Conservation (phyloP, 2,329 filamentous ascomycete species). For the Colletotrichum sansevieriae region DNA sequence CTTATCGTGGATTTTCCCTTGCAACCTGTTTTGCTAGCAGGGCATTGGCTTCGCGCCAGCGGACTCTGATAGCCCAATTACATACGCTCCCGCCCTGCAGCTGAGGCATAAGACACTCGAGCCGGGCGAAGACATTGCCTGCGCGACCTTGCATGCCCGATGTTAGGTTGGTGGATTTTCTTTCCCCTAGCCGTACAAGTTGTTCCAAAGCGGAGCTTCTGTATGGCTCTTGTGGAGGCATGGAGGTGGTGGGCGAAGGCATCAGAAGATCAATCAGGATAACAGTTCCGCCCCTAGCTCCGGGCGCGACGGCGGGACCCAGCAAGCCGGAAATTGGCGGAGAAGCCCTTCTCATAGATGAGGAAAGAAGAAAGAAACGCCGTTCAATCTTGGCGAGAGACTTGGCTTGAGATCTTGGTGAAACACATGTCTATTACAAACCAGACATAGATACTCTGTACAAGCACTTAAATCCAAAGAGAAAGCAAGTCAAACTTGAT, state of each 20-base stretch:
- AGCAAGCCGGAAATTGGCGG: constrained; percentile 14
- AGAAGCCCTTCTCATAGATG: background rate
- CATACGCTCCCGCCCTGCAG: constrained; percentile 9
- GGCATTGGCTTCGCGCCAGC: background rate
- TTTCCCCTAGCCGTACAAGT: too few species aligned
- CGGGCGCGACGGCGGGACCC: background rate
- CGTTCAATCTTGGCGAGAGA: background rate
- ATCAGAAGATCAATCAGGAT: background rate
- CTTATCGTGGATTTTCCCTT: background rate
- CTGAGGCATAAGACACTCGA: constrained; percentile 2
- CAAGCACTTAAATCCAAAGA: too few species aligned
- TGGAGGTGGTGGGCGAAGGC: too few species aligned
- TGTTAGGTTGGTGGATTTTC: constrained; percentile 4
- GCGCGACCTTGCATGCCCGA: background rate
- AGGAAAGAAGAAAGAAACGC: background rate
- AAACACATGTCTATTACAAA: too few species aligned
- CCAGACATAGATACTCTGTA: too few species aligned
- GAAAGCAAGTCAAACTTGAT: too few species aligned
- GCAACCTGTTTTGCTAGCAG: too few species aligned
- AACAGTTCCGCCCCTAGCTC: constrained; percentile 2
- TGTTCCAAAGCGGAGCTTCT: background rate
- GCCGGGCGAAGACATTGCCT: background rate
- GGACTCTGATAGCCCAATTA: background rate
- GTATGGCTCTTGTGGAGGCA: too few species aligned
- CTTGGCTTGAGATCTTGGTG: background rate